Percentiles rank a stretch among this genome's conserved stretches.
Conservation (phyloP, 805 yeast genomes). For the Ogataea angusta region DNA sequence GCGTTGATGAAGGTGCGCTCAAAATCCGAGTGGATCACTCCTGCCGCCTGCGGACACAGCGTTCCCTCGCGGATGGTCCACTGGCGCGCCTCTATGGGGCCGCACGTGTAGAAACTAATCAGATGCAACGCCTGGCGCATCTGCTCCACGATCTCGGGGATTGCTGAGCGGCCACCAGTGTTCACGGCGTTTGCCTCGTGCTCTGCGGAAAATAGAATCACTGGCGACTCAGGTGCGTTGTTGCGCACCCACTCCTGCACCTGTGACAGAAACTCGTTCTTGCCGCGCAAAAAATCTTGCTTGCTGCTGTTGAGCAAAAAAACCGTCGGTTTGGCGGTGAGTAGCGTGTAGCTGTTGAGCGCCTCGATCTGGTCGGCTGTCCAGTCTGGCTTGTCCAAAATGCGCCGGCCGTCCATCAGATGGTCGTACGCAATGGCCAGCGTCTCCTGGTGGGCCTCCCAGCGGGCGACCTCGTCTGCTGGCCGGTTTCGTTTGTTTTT, state of each 20-base stretch:
- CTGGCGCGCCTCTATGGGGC: constrained; percentile 94
- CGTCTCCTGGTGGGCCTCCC: constrained; percentile 83
- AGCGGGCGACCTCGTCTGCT: constrained; percentile 53
- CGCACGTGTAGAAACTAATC: constrained; percentile 94
- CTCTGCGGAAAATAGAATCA: constrained; percentile 33
- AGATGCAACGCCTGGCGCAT: constrained; percentile 86
- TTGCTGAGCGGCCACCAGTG: constrained; percentile 49
- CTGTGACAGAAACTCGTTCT: constrained; percentile 77
- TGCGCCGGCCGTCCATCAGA: constrained; percentile 82
- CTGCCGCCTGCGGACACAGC: constrained; percentile 98
- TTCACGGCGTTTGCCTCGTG: constrained; percentile 28
- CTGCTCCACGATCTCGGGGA: constrained; percentile 79
- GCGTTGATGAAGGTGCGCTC: constrained; percentile 95
- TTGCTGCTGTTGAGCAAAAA: constrained; percentile 88
- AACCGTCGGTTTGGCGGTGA: constrained; percentile 95
- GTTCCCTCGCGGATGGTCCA: constrained; percentile 95
- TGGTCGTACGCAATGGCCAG: constrained; percentile 70
- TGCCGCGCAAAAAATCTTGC: constrained; percentile 80
- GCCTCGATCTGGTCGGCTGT: constrained; percentile 85
- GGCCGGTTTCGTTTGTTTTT: constrained; percentile 82
- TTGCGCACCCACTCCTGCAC: constrained; percentile 90
- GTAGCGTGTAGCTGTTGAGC: constrained; percentile 78
- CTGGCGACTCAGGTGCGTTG: constrained; percentile 71
- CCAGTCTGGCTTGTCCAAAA: constrained; percentile 81
- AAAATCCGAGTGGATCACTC: constrained; percentile 94